Conservation (phyloP, 2,329 filamentous ascomycete species). For the Pseudogymnoascus sp. region DNA sequence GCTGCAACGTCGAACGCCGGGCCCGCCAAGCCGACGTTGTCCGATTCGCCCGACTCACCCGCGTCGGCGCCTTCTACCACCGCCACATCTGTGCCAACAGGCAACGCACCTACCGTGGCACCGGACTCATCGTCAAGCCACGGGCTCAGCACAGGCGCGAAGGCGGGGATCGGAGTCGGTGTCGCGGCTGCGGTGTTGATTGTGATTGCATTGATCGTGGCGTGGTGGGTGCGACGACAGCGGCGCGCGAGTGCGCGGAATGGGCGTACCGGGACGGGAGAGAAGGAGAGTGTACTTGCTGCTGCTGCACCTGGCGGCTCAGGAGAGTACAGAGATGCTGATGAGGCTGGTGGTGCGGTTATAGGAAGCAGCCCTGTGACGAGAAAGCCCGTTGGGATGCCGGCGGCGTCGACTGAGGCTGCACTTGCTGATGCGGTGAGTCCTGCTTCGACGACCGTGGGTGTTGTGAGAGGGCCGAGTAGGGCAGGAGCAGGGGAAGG, state of each 20-base stretch:
- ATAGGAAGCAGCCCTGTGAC: neutral
- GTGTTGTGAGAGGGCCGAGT: neutral
- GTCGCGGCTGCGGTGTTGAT: neutral
- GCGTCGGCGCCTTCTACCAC: neutral
- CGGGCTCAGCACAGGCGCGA: neutral
- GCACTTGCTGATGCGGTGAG: neutral
- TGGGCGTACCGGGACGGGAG: neutral
- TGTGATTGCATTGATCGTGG: neutral
- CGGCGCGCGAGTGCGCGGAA: neutral
- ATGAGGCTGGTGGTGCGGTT: neutral
- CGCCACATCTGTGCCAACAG: neutral
- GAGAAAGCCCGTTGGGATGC: neutral
- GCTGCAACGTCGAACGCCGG: no score
- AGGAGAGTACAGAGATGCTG: neutral
- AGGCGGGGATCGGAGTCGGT: constrained; percentile 1
- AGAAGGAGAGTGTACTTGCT: neutral
- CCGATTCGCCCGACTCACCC: neutral
- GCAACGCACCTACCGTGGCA: neutral
- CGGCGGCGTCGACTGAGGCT: neutral
- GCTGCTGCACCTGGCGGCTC: neutral
- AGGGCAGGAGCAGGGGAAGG: neutral
- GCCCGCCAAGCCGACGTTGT: neutral
- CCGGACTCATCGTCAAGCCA: neutral
- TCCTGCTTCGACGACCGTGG: neutral
- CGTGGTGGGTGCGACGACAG: neutral